Evolutionary conservation across 1,284 basidiomycete species (phyloP).

Genomic region (Volvariella volvacea): DNA sequence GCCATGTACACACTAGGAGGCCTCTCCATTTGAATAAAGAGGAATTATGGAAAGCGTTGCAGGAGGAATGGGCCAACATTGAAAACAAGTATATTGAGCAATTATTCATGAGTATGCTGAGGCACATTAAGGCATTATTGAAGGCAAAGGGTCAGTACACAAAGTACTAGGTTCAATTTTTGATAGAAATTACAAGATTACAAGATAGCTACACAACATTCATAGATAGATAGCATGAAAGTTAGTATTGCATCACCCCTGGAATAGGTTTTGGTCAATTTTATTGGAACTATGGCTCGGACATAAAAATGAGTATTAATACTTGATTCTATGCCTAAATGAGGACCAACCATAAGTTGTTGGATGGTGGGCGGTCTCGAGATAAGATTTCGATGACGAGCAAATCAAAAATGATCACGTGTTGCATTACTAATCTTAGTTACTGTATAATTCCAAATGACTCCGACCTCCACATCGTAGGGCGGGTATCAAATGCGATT

Average conservation of each 20-base stretch:
- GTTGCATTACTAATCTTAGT: too few relatives aligned
- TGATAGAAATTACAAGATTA: too few relatives aligned
- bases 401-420: too few relatives aligned
- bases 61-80: constrained; percentile 13
- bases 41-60: constrained; percentile 9
- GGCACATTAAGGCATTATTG: constrained; percentile 1
- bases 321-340: too few relatives aligned
- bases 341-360: too few relatives aligned
- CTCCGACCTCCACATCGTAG: neutral
- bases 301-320: too few relatives aligned
- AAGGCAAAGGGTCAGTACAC: constrained; percentile 6
- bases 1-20: constrained; percentile 15
- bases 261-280: too few relatives aligned
- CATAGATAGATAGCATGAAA: neutral
- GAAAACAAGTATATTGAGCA: constrained; percentile 11
- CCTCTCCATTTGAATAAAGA: constrained; percentile 3
- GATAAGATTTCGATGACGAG: too few relatives aligned
- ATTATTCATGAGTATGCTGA: constrained; percentile 15
- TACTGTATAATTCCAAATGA: too few relatives aligned
- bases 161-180: too few relatives aligned
- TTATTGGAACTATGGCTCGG: too few relatives aligned
- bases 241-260: neutral
- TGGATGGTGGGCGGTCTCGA: too few relatives aligned
- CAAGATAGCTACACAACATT: constrained; percentile 5
- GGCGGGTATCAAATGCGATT: constrained; percentile 4